Evolutionary conservation across 139 green algal species (phyloP), one percentile per base, ranked within the genome.

Genomic region (Auxenochlorella pyrenoidosa): DNA sequence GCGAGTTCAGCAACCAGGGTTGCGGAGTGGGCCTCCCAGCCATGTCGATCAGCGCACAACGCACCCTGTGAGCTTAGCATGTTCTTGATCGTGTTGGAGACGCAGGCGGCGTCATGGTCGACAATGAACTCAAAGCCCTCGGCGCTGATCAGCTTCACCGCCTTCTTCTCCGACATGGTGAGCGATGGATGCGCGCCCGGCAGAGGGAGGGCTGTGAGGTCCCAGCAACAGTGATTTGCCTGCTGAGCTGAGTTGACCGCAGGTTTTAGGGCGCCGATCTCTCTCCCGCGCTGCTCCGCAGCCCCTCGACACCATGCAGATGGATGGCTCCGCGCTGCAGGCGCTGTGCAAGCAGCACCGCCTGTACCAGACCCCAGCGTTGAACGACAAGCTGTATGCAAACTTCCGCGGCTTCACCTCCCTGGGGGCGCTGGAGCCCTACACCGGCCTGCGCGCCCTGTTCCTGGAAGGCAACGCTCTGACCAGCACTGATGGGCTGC

Each of bases 111-210:
- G 83, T 98, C 93, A 79, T 98, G 95, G 85, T 99, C 96, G 4
- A 99, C 91, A 18, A 99, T 94, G 79, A 99, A 99, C 92, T 99
- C 98, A 87, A 97, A 98, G 2, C 96, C 98, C 80, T 99, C 98
- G 0, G 93, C 92, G 58, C 94, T 98, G 59, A 99, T 94, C 8
- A 99, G 92, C 91, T 98, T 99, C 0, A 99, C 97, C 0, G 92
- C 94, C n/a, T 93, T 88, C 60, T 92, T 93, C 28, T 85, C 60
- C 22, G 40, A 30, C 84, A 76, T 73, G 38, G 6, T 32, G 58
- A 18, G n/a, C 76, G 47, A 82, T 82, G 3, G 51, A 34, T 66
- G 76, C 38, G 5, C 18, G 15, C 1, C 1, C 2, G 41, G 26
- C 15, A 26, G 41, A 54, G 47, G 47, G 10, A 10, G 10, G 24